Evolutionary conservation across 2,329 filamentous ascomycete genomes (phyloP).

Genomic region (Calycina marina): DNA sequence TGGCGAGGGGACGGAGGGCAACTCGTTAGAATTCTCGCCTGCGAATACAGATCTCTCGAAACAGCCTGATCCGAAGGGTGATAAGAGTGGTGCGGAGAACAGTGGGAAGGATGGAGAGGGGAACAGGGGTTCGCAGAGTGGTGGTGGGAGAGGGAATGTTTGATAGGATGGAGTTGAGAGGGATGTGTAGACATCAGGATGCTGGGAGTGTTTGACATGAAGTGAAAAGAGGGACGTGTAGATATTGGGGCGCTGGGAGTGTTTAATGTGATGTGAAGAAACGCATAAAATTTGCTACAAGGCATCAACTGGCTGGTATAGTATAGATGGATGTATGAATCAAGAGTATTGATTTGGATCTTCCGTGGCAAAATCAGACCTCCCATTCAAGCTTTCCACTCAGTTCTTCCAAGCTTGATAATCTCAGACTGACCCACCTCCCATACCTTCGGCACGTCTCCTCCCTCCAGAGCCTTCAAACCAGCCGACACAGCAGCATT

Average conservation of each 20-base stretch:
- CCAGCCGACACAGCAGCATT: slow-evolving; percentile 36
- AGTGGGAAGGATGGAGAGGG: slow-evolving; percentile 26
- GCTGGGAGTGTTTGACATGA: neutral
- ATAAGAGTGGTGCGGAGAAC: slow-evolving; percentile 30
- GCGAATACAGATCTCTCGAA: slow-evolving; percentile 43
- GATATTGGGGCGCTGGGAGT: slow-evolving; percentile 3
- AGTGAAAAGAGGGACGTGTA: slow-evolving; percentile 19
- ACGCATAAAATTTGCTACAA: neutral
- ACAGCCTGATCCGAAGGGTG: slow-evolving; percentile 27
- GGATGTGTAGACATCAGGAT: slow-evolving; percentile 13
- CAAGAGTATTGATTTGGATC: no score
- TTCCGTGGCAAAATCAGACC: neutral
- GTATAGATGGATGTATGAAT: no score
- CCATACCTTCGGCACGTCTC: slow-evolving; percentile 31
- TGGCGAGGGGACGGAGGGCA: slow-evolving; percentile 24
- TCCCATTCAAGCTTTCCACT: slow-evolving; percentile 17
- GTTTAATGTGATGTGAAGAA: neutral
- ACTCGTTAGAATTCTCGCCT: slow-evolving; percentile 43
- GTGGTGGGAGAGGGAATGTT: slow-evolving; percentile 24
- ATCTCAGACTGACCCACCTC: slow-evolving; percentile 33
- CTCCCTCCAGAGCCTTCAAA: slow-evolving; percentile 28
- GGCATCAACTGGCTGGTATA: no score
- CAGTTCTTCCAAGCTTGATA: slow-evolving; percentile 32
- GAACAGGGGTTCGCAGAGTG: slow-evolving; percentile 25
- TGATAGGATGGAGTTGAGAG: no score